These are phyloP conservation scores for Beverwykella pulmonaria DNA, from an alignment of 495 filamentous ascomycete genomes.

Conservation along the genomic window DNA sequence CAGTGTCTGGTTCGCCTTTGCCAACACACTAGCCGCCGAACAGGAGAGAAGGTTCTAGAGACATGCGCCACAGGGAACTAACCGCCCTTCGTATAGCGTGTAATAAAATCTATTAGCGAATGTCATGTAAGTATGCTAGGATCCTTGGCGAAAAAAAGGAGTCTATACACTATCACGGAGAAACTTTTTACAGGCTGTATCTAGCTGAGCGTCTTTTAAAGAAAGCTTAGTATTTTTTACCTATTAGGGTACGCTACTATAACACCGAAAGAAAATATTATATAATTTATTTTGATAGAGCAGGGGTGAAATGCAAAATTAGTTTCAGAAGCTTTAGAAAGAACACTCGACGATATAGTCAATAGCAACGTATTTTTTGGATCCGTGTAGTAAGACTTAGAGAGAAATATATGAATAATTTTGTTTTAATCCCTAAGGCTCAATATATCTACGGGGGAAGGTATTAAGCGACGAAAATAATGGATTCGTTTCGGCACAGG, in stretches of 20 bases:
- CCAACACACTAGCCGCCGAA: too few species aligned
- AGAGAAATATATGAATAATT: too few species aligned
- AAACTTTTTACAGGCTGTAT: neutral
- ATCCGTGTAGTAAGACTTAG: too few species aligned
- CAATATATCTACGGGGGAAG: too few species aligned
- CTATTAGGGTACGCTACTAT: neutral
- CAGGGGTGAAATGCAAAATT: constrained; percentile 1
- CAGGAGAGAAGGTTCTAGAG: too few species aligned
- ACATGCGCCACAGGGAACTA: neutral
- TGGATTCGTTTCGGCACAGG: neutral
- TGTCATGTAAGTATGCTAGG: neutral
- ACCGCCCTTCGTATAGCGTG: neutral
- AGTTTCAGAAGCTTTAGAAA: neutral
- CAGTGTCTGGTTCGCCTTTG: too few species aligned
- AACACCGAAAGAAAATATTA: neutral
- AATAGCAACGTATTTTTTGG: neutral
- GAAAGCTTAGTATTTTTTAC: neutral
- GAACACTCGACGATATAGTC: neutral
- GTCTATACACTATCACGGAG: neutral
- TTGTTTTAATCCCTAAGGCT: too few species aligned
- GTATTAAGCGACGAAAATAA: neutral
- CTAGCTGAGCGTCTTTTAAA: neutral
- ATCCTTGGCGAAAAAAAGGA: neutral
- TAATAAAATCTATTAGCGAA: neutral
- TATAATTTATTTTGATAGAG: neutral